phyloP scores from a whole-genome alignment of 1,139 yeast genomes.

The Blastobotrys persicus region DNA sequence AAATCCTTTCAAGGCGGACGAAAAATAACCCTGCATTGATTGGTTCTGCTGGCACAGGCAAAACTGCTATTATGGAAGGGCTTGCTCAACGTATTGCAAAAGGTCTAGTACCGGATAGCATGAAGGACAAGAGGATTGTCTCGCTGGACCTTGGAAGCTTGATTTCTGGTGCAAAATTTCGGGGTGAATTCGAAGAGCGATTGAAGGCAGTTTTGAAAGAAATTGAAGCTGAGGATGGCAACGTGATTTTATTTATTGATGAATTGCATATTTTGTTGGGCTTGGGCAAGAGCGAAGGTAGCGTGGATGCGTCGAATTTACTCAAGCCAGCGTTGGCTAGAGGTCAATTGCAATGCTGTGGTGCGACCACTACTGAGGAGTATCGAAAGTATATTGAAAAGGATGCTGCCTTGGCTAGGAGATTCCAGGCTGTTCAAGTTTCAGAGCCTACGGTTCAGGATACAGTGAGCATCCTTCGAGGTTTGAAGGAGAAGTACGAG shows the following conservation, averaged over 20 bases:
- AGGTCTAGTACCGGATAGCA: constrained; percentile 91
- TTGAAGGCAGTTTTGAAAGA: constrained; percentile 81
- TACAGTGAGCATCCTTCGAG: constrained; percentile 87
- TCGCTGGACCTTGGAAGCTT: constrained; percentile 85
- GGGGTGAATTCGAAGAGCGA: constrained; percentile 95
- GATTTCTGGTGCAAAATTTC: constrained; percentile 89
- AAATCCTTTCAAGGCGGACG: constrained; percentile 85
- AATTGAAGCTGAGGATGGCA: constrained; percentile 77
- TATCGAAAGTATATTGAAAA: constrained; percentile 84
- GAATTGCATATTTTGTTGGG: constrained; percentile 91
- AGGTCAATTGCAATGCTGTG: constrained; percentile 90
- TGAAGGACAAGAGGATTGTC: constrained; percentile 79
- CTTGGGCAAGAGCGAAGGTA: constrained; percentile 91
- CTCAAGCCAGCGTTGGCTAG: constrained; percentile 93
- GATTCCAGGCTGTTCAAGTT: constrained; percentile 86
- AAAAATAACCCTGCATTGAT: constrained; percentile 92
- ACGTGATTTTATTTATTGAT: constrained; percentile 81
- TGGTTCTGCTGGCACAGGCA: constrained; percentile 97
- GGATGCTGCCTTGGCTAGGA: constrained; percentile 86
- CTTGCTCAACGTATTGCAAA: constrained; percentile 87
- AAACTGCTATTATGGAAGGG: constrained; percentile 95
- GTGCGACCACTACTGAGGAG: constrained; percentile 92
- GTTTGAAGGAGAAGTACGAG: constrained; percentile 89
- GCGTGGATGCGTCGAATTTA: constrained; percentile 92
- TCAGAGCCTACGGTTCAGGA: constrained; percentile 93